Evolutionary conservation across 805 yeast species (phyloP), one percentile per base, ranked within the genome.

Genomic region (Spathaspora hagerdaliae): DNA sequence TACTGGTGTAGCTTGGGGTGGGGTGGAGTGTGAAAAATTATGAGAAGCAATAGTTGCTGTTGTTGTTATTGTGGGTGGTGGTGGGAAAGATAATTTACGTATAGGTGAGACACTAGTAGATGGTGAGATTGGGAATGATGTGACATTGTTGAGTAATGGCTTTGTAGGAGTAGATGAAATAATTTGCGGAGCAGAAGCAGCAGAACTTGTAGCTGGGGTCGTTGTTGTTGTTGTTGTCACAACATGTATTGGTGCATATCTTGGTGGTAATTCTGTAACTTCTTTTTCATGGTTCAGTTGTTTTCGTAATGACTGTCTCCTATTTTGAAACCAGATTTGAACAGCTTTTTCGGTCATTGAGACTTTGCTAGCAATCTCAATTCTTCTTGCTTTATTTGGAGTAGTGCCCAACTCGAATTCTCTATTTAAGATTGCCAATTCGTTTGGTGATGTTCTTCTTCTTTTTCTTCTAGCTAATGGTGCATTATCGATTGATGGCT

Each of bases 301-400:
- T 55, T 83, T 80, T 57, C 90, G 78, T 51, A 85, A 67, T 33
- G 91, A 77, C 66, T 92, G 97, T 64, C 99, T 80, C 64, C 83
- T 87, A 67, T 94, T 94, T 69, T 94, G 99, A 69, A 94, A 94
- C 99, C 99, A 94, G 51, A 92, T 89, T 69, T 94, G 99, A 32
- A 94, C 96, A 1, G 97, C 96, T 64, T 91, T 89, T 64, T 91
- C 97, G n/a, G 92, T 81, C 98, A 94, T 94, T 54, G 82, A 83
- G 36, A 94, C 95, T 52, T 74, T 79, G 29, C 70, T 64, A 5
- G 98, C 96, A 52, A 94, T 87, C 52, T 83, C 86, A 38, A 79
- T 73, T 54, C 98, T 80, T 59, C 85, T 76, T 38, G 75, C 67
- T 61, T 83, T 85, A 60, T 85, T 84, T 39, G 99, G 99, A 41